Evolutionary conservation across 2,329 filamentous ascomycete species (phyloP), one percentile per base, ranked within the genome.

Genomic region (Fusarium nematophilum): DNA sequence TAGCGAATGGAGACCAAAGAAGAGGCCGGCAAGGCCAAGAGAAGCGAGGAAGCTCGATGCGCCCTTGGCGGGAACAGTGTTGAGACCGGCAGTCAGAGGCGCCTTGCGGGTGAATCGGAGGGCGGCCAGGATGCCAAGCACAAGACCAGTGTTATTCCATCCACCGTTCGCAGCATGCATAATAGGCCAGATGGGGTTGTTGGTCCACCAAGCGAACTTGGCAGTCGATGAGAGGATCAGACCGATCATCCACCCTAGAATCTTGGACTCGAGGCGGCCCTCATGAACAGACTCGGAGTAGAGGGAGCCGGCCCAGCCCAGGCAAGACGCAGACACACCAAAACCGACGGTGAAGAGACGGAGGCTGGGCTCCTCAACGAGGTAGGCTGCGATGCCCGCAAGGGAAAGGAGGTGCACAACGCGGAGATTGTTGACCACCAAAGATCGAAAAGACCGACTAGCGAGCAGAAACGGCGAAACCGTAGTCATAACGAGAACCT

Each of bases 121-220:
- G 14, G 90, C 86, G 17, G 95, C 90, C 8, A 96, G 71, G 18
- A 96, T 70, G 36, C 90, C 95, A 10, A 99, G 75, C 11, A 85
- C 75, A 39, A 98, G 80, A 23, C 93, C 95, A 15, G 88, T 85
- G 60, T 90, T 92, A 76, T 99, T 99, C 88, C 91, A 93, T 3
- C 95, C 95, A 30, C 95, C 95, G 73, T 97, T 99, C 8, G 83
- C 85, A 25, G 88, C 86, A 73, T 97, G 90, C 86, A 98, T 91
- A 59, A 95, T 90, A 1, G 95, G 93, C 95, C 95, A 99, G 58
- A 98, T 87, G 0, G 95, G 95, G 73, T 99, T 99, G 76, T 97
- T 98, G 15, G 94, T 97, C 72, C 89, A 86, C 82, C 90, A 96
- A 0, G 93, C 92, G 72, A 96, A 98, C 74, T 99, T 99, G 67